Conservation (phyloP, 2,329 filamentous ascomycete genomes). For the Diatrype stigma region DNA sequence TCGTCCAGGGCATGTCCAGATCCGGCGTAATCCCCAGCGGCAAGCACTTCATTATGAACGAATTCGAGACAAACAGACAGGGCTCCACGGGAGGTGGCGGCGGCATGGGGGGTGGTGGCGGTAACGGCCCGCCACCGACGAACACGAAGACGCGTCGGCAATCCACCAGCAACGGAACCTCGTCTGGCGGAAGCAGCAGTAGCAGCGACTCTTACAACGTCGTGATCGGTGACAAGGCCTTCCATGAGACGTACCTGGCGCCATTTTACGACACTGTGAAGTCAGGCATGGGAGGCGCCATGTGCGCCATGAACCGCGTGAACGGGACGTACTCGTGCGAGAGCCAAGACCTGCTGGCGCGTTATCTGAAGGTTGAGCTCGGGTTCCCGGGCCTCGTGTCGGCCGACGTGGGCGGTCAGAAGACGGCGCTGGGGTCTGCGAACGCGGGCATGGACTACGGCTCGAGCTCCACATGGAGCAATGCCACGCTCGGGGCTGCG, state of each 20-base stretch:
- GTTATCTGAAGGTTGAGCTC: slow-evolving; percentile 22
- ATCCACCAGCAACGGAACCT: neutral
- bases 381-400: slow-evolving; percentile 22
- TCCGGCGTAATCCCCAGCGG: slow-evolving; percentile 7
- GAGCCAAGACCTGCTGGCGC: slow-evolving; percentile 16
- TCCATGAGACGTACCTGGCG: slow-evolving; percentile 22
- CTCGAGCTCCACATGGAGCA: neutral
- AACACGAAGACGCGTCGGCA: neutral
- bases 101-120: slow-evolving; percentile 1
- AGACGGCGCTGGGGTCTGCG: slow-evolving; percentile 18
- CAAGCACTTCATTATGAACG: slow-evolving; percentile 9
- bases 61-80: slow-evolving; percentile 10
- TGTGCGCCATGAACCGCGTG: slow-evolving; percentile 23
- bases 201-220: slow-evolving; percentile 3
- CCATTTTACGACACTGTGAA: slow-evolving; percentile 18
- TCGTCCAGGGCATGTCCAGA: neutral
- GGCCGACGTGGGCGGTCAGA: slow-evolving; percentile 17
- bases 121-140: neutral
- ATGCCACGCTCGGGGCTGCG: slow-evolving; percentile 1
- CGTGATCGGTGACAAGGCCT: slow-evolving; percentile 18
- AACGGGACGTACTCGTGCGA: slow-evolving; percentile 21
- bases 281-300: slow-evolving; percentile 15
- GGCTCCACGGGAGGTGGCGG: neutral
- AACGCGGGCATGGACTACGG: slow-evolving; percentile 23
- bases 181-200: neutral